These are phyloP conservation scores for Zygosaccharomyces pseudobailii DNA, from an alignment of 1,139 yeast species.

Conservation along the genomic window DNA sequence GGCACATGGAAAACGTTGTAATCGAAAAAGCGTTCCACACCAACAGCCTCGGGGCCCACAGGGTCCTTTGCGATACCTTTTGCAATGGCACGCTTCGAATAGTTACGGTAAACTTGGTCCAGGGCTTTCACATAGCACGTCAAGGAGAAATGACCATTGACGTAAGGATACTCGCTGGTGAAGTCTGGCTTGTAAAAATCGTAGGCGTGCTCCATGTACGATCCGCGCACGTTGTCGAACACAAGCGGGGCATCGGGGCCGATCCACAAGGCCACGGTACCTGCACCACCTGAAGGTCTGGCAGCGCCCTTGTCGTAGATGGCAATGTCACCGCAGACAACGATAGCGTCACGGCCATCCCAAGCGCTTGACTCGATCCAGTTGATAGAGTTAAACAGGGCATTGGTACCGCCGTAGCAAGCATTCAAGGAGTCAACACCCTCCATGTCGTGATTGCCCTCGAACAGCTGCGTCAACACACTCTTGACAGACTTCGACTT, in stretches of 20 bases:
- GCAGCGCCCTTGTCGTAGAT: constrained; percentile 96
- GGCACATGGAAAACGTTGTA: constrained; percentile 98
- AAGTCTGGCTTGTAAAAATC: constrained; percentile 98
- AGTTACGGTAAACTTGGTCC: constrained; percentile 78
- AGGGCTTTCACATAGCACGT: constrained; percentile 92
- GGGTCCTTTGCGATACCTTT: constrained; percentile 44
- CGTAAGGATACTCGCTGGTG: constrained; percentile 93
- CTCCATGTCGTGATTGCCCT: constrained; percentile 85
- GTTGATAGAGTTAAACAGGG: constrained; percentile 86
- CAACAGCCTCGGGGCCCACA: constrained; percentile 50
- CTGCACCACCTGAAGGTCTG: constrained; percentile 99
- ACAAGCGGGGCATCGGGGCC: constrained; percentile 99
- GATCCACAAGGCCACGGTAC: constrained; percentile 88
- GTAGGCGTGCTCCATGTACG: constrained; percentile 93
- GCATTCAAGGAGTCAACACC: constrained; percentile 97
- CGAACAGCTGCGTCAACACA: constrained; percentile 91
- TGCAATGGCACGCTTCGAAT: constrained; percentile 73
- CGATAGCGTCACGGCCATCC: constrained; percentile 99
- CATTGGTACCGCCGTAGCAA: constrained; percentile 98
- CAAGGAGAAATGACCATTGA: constrained; percentile 95
- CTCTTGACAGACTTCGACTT: constrained; percentile 96
- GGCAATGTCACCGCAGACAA: constrained; percentile 97
- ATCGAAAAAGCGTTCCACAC: constrained; percentile 70
- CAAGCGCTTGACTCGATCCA: constrained; percentile 96
- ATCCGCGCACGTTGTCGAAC: constrained; percentile 81